Conservation (phyloP, 2,329 filamentous ascomycete species). For the Fusarium kyushuense region DNA sequence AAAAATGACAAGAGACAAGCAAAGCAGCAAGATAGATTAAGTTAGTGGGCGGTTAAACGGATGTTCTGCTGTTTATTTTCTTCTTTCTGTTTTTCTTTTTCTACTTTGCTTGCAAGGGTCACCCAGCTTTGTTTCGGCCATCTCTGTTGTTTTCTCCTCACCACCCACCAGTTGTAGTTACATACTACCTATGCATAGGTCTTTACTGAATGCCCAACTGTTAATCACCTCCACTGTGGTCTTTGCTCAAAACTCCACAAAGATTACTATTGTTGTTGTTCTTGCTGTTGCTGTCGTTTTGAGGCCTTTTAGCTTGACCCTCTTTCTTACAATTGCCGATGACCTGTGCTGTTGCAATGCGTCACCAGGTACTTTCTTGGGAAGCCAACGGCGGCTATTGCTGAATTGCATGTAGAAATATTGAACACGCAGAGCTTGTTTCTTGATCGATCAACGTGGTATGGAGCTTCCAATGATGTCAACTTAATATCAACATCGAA, state of each 20-base stretch:
- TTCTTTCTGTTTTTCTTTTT: too few relatives aligned
- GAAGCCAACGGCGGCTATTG: conserved; percentile 1
- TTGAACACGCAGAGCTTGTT: not conserved
- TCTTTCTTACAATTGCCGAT: conserved; percentile 40
- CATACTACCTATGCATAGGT: not conserved
- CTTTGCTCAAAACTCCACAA: conserved; percentile 38
- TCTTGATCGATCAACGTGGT: not conserved
- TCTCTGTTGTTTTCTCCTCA: conserved; percentile 29
- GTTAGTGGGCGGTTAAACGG: not conserved
- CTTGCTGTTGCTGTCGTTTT: conserved; percentile 21
- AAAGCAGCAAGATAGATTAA: not conserved
- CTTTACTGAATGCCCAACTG: not conserved
- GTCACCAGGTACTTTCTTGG: conserved; percentile 4
- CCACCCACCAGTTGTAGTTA: not conserved
- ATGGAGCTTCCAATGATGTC: not conserved
- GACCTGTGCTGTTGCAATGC: conserved; percentile 22
- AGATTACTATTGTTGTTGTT: conserved; percentile 26
- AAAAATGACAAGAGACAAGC: conserved; percentile 31
- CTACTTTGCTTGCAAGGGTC: conserved; percentile 29
- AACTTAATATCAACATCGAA: not conserved
- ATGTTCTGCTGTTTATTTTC: conserved; percentile 14
- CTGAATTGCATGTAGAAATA: not conserved
- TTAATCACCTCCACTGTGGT: conserved; percentile 13
- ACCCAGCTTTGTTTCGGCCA: conserved; percentile 16
- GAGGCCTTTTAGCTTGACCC: conserved; percentile 40